Evolutionary conservation across 73 alveolate species (phyloP).

Genomic region (Loxodes magnus): DNA sequence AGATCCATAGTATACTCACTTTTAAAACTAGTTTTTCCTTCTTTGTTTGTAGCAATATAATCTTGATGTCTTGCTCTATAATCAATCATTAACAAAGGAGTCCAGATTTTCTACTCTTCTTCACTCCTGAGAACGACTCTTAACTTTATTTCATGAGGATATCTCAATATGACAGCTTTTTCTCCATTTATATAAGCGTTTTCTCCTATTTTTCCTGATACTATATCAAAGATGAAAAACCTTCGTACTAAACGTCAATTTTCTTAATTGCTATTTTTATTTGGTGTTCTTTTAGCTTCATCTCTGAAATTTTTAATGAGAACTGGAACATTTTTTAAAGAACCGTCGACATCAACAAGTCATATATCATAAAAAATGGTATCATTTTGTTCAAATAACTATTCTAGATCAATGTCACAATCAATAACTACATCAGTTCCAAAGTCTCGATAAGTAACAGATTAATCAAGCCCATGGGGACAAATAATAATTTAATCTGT

Average conservation of each 20-base stretch:
- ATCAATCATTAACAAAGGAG: constrained; percentile 24
- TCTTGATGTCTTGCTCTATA: constrained; percentile 10
- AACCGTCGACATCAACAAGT: constrained; percentile 35
- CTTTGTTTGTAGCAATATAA: constrained; percentile 4
- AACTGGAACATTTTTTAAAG: constrained; percentile 70
- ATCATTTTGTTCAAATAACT: constrained; percentile 11
- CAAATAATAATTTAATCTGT: constrained; percentile 29
- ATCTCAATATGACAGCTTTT: constrained; percentile 35
- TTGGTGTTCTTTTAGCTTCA: constrained; percentile 20
- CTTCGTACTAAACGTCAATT: constrained; percentile 39
- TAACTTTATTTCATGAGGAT: constrained; percentile 1
- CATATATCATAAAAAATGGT: constrained; percentile 67
- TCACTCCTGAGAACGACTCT: constrained; percentile 9
- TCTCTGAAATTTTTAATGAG: constrained; percentile 34
- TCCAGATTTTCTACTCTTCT: constrained; percentile 7
- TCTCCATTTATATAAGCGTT: constrained; percentile 23
- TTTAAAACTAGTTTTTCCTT: constrained; percentile 17
- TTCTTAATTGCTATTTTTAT: constrained; percentile 15
- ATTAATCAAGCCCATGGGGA: constrained; percentile 28
- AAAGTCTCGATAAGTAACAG: constrained; percentile 31
- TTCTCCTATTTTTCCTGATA: constrained; percentile 45
- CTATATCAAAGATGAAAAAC: constrained; percentile 50
- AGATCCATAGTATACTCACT: constrained; percentile 52
- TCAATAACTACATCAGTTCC: constrained; percentile 45
- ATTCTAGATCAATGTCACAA: constrained; percentile 42